Evolutionary conservation across 768 basidiomycete species (phyloP).

Genomic region (Hydnum rufescens): DNA sequence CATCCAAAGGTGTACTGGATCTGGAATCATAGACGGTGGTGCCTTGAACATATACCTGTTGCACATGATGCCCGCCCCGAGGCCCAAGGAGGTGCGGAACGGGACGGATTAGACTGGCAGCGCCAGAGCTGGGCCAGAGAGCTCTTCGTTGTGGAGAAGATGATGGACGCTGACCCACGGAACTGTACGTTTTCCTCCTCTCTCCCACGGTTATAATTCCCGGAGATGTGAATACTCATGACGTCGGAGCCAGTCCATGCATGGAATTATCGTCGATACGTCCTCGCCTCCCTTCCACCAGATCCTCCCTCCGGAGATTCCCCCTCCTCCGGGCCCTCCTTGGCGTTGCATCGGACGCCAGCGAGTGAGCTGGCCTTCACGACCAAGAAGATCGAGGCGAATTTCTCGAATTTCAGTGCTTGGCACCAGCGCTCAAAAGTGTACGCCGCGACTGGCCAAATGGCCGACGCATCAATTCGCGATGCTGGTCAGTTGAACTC

Average conservation of each 20-base stretch:
- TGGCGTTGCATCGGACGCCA: too few species aligned
- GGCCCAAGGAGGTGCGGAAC: too few species aligned
- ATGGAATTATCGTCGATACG: constrained; percentile 85
- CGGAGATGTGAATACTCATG: not conserved
- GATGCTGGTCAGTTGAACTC: not conserved
- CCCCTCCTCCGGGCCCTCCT: too few species aligned
- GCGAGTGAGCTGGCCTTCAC: constrained; percentile 71
- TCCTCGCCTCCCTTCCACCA: constrained; percentile 49
- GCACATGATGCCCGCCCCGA: constrained; percentile 41
- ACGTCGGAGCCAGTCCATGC: constrained; percentile 52
- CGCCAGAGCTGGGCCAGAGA: constrained; percentile 69
- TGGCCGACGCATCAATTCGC: not conserved
- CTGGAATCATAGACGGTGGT: constrained; percentile 97
- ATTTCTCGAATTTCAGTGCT: constrained; percentile 95
- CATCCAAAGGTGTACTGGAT: constrained; percentile 97
- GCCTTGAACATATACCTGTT: constrained; percentile 66
- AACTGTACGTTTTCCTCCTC: constrained; percentile 47
- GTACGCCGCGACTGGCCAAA: constrained; percentile 19
- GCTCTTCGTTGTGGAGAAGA: constrained; percentile 71
- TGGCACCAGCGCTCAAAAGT: constrained; percentile 96
- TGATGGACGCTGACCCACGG: constrained; percentile 76
- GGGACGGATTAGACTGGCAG: constrained; percentile 40
- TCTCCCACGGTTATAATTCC: not conserved
- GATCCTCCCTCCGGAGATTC: constrained; percentile 14
- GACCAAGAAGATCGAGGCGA: constrained; percentile 72